These are phyloP conservation scores for Colletotrichum tamarilloi DNA, from an alignment of 2,329 filamentous ascomycete genomes.

Conservation along the genomic window DNA sequence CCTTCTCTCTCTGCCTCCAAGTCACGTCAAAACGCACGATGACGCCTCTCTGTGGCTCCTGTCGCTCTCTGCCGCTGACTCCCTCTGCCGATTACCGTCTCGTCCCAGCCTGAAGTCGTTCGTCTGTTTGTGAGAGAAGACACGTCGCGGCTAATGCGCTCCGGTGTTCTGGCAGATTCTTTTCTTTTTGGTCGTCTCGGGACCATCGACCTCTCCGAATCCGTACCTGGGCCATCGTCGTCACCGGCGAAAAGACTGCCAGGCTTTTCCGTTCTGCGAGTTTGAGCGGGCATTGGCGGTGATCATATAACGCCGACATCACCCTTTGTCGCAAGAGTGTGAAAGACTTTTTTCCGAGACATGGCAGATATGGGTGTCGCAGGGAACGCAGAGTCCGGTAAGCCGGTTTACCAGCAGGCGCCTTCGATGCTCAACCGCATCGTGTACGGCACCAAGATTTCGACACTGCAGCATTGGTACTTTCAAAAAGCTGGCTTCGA, in stretches of 20 bases:
- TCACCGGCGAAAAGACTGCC: neutral
- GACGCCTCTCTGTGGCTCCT: slow-evolving; percentile 1
- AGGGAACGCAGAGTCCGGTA: neutral
- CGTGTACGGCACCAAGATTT: slow-evolving; percentile 31
- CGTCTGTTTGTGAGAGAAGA: slow-evolving; percentile 3
- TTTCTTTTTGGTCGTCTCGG: slow-evolving; percentile 13
- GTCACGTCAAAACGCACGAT: slow-evolving; percentile 5
- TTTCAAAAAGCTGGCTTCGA: slow-evolving; percentile 28
- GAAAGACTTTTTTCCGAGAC: neutral
- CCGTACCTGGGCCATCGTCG: slow-evolving; percentile 8
- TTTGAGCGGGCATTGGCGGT: neutral
- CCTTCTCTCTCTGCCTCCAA: neutral
- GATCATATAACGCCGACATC: neutral
- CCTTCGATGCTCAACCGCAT: slow-evolving; percentile 29
- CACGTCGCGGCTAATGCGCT: slow-evolving; percentile 22
- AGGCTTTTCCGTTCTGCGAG: neutral
- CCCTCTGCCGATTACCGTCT: neutral
- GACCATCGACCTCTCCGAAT: slow-evolving; percentile 28
- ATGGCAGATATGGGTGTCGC: neutral
- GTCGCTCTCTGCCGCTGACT: neutral
- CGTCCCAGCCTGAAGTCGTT: slow-evolving; percentile 4
- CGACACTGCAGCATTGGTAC: slow-evolving; percentile 25
- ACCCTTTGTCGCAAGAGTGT: neutral
- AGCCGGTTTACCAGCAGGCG: neutral
- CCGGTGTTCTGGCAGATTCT: slow-evolving; percentile 30